phyloP scores from a whole-genome alignment of 2,329 filamentous ascomycete species.

The Aureobasidium sp. region DNA sequence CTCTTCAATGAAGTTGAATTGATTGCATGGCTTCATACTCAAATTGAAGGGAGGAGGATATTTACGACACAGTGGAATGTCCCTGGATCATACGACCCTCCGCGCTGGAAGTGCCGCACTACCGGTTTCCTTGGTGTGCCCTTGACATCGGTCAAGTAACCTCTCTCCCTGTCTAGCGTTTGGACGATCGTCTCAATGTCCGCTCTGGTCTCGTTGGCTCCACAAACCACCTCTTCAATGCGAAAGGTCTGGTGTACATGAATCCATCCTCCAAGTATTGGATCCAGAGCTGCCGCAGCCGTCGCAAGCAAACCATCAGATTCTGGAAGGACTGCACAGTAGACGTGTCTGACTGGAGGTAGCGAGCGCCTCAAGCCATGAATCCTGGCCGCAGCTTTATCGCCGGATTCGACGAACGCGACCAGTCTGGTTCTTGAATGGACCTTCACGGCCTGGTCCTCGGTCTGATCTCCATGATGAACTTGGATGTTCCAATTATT shows the following conservation, averaged over 20 bases:
- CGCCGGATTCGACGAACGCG: constrained; percentile 38
- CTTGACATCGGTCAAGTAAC: not conserved
- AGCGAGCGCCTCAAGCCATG: constrained; percentile 20
- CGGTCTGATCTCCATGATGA: not conserved
- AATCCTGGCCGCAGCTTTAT: constrained; percentile 27
- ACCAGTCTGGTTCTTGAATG: constrained; percentile 25
- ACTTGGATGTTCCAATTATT: constrained; percentile 34
- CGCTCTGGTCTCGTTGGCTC: constrained; percentile 35
- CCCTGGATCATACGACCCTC: constrained; percentile 57
- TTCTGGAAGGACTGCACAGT: constrained; percentile 51
- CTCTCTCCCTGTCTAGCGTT: constrained; percentile 17
- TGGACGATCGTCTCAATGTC: constrained; percentile 23
- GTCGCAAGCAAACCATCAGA: constrained; percentile 44
- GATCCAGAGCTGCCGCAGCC: constrained; percentile 44
- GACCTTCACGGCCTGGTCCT: not conserved
- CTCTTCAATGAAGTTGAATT: not conserved
- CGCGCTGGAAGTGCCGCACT: constrained; percentile 42
- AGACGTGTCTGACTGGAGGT: constrained; percentile 48
- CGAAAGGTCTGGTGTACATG: constrained; percentile 57
- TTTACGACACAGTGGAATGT: constrained; percentile 58
- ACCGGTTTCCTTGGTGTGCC: not conserved
- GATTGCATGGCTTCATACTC: not conserved
- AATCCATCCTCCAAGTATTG: constrained; percentile 45
- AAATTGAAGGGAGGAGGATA: constrained; percentile 28
- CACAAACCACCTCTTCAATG: constrained; percentile 37